Base-by-base conservation (phyloP, 768 basidiomycete genomes). In the Vararia minispora region DNA sequence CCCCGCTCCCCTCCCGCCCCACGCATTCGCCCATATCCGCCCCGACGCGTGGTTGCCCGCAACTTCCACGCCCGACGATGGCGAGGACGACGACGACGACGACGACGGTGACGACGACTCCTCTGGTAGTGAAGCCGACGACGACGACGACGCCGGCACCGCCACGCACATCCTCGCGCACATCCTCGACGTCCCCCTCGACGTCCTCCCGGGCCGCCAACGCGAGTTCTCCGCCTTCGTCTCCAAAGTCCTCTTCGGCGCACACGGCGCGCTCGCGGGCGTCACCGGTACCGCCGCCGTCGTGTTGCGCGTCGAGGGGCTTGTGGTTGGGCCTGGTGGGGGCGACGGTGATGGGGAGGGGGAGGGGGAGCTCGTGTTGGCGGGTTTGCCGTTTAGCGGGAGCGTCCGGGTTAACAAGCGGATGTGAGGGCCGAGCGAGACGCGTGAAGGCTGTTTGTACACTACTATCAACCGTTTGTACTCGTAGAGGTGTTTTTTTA, bases 171-270 rank as follows among this genome's bases (percentile, higher is more conserved):
- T 90, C 9, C 66, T 69, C 0, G 82, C 87, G 6, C 66, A 67
- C 46, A 69, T 89, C 33, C 64, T 69, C 2, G 80, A 88, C 47
- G 77, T 85, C 9, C 84, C 86, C 10, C 58, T 90, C 22, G 61
- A 85, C 40, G 80, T 89, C 8, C 61, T 90, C 0, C 83, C 85
- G 0, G 84, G 86, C 5, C 69, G 87, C 29, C 71, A 86, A 55
- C 74, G 68, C 44, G 72, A 81, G 50, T 87, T 90, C 45, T 75
- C 79, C 43, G 64, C 67, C 38, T 90, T 90, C 43, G 72, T 89
- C 12, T 59, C 68, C 46, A 89, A 90, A 76, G 85, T 84, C 26
- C 40, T 46, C 5, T 46, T 46, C 24, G 35, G 45, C 1, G 26
- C 27, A 3, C 34, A 37, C 3, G 45, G 45, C 13, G 44, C 41